Percentiles rank a stretch among this genome's conserved stretches.
phyloP scores from a whole-genome alignment of 495 filamentous ascomycete species.

The Annulohypoxylon stygium region DNA sequence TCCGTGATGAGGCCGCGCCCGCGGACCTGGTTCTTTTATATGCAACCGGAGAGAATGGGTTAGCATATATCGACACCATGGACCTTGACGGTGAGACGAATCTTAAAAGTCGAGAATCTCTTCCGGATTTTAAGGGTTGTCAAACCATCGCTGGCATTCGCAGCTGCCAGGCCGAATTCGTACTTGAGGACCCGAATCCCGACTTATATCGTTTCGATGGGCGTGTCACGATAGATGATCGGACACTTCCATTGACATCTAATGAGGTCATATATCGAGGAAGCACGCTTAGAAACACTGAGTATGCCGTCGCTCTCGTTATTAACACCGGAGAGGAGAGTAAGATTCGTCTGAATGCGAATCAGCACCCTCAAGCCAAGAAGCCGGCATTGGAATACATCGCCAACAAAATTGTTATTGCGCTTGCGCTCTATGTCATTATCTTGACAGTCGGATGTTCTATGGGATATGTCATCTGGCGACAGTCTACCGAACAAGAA shows the following conservation, averaged over 20 bases:
- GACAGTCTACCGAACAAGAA: conserved; percentile 67
- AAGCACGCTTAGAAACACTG: conserved; percentile 84
- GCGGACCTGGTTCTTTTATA: conserved; percentile 84
- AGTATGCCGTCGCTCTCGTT: conserved; percentile 76
- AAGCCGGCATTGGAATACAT: conserved; percentile 80
- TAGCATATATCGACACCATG: conserved; percentile 95
- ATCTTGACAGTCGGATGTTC: conserved; percentile 80
- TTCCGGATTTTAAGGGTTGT: conserved; percentile 65
- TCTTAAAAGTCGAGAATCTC: conserved; percentile 72
- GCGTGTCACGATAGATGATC: conserved; percentile 70
- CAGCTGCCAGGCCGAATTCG: conserved; percentile 65
- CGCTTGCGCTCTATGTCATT: conserved; percentile 82
- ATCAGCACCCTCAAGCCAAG: conserved; percentile 90
- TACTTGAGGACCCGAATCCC: conserved; percentile 86
- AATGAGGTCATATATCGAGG: conserved; percentile 87
- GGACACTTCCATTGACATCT: conserved; percentile 80
- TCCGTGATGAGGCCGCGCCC: conserved; percentile 81
- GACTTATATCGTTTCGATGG: conserved; percentile 92
- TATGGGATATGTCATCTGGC: conserved; percentile 83
- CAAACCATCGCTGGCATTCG: conserved; percentile 68
- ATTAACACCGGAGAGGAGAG: conserved; percentile 92
- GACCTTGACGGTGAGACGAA: conserved; percentile 96
- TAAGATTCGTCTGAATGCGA: conserved; percentile 93
- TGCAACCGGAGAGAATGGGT: conserved; percentile 78
- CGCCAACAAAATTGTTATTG: conserved; percentile 84